Base-by-base conservation (phyloP, 352 stramenopile species). In the Phytophthora sp. region DNA sequence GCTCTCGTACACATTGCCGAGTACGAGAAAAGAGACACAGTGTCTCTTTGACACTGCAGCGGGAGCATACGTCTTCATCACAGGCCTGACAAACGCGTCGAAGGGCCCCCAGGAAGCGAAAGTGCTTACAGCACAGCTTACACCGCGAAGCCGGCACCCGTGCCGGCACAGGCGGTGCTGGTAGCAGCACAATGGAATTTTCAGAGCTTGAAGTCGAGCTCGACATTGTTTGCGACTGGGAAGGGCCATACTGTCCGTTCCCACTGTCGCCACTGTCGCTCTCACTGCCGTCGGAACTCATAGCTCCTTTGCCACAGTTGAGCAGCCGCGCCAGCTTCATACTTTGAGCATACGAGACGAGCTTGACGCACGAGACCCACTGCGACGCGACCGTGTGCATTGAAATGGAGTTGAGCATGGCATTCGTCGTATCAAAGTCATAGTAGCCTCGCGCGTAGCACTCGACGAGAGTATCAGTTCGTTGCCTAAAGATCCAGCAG, bases 401-500 rank as follows among this genome's bases (percentile, higher is more conserved):
- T 1, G 72, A 76, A n/a, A 77, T 74, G 27, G 72, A 71, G 47
- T 76, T 76, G 24, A 77, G 55, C 72, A 79, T 74, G n/a, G 70
- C 64, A 47, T 74, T 74, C 33, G 31, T 72, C 13, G 72, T 74
- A 61, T 72, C 65, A 20, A 79, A 74, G 39, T 79, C 71, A 30
- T 76, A 79, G 39, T 62, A 74, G 8, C 68, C 72, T 47, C 68
- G 51, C 16, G 67, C 66, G 30, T 74, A 79, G 53, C 68, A 76
- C 45, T 72, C 68, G 5, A 76, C 63, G 39, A 65, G 64, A 20
- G 59, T 63, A 36, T 49, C 50, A 16, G 68, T 72, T 45, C 49
- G 45, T 54, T 85, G 77, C 24, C 74, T 69, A 31, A 78, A 83
- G 58, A 85, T 67, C 47, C 73, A 77, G 50, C 74, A 83, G 3